Percentiles rank a stretch among this genome's conserved stretches.
phyloP scores from a whole-genome alignment of 768 basidiomycete species.

The Kwoniella europaea region DNA sequence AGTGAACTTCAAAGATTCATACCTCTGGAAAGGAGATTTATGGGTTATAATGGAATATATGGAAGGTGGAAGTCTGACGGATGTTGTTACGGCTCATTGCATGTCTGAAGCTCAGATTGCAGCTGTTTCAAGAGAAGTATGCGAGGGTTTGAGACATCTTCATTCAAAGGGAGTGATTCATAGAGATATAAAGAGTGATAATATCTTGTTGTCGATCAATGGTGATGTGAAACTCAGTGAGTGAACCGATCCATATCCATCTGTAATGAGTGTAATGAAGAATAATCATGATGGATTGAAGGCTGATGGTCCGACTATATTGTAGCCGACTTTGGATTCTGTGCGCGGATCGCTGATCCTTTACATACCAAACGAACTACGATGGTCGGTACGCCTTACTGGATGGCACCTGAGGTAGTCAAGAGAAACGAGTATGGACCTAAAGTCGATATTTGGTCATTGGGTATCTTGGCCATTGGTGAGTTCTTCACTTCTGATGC shows the following conservation, averaged over 20 bases:
- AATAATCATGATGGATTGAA: no score
- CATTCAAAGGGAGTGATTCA: slow-evolving; percentile 97
- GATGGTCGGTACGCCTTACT: slow-evolving; percentile 98
- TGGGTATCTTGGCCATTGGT: slow-evolving; percentile 95
- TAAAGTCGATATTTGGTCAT: slow-evolving; percentile 95
- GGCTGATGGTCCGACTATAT: neutral
- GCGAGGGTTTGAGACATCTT: slow-evolving; percentile 90
- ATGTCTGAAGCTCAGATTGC: slow-evolving; percentile 99
- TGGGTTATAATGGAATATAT: slow-evolving; percentile 99
- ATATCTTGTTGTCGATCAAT: slow-evolving; percentile 85
- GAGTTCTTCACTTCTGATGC: slow-evolving; percentile 12
- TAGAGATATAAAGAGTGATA: slow-evolving; percentile 98
- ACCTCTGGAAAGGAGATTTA: slow-evolving; percentile 94
- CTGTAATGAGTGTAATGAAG: no score
- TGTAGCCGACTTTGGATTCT: slow-evolving; percentile 60
- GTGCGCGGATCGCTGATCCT: slow-evolving; percentile 59
- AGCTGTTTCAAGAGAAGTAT: slow-evolving; percentile 89
- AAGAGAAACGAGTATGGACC: slow-evolving; percentile 97
- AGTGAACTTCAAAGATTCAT: slow-evolving; percentile 99
- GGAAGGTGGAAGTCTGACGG: slow-evolving; percentile 94
- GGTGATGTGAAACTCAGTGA: slow-evolving; percentile 98
- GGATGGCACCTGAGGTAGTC: slow-evolving; percentile 99
- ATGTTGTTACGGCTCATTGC: slow-evolving; percentile 91
- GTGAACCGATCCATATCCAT: slow-evolving; percentile 56
- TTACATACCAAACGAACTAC: slow-evolving; percentile 76